phyloP scores from a whole-genome alignment of 495 filamentous ascomycete species.

The Cryomyces antarcticus region DNA sequence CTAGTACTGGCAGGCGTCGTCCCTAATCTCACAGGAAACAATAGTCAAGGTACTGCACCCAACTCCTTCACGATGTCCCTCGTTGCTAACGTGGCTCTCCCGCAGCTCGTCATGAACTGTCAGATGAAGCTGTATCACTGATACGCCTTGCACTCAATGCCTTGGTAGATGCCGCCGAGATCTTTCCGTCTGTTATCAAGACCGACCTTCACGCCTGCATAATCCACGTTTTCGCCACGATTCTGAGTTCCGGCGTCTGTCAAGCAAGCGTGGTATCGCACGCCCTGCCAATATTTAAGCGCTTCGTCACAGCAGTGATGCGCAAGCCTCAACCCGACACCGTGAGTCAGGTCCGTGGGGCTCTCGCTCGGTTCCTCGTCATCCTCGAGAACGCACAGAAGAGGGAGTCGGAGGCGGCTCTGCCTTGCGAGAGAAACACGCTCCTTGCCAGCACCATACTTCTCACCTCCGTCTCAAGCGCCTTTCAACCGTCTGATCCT shows the following conservation, averaged over 20 bases:
- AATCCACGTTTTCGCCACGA: constrained; percentile 85
- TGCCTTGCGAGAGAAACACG: constrained; percentile 83
- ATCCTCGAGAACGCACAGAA: constrained; percentile 70
- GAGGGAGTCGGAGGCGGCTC: constrained; percentile 55
- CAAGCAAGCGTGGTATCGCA: constrained; percentile 79
- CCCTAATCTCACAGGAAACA: constrained; percentile 65
- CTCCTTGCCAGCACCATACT: constrained; percentile 76
- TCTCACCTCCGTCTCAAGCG: constrained; percentile 55
- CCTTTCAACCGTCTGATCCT: constrained; percentile 50
- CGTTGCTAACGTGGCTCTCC: no score
- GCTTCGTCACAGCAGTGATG: constrained; percentile 38
- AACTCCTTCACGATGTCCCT: background rate
- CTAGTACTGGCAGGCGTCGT: constrained; percentile 71
- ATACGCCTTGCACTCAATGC: constrained; percentile 62
- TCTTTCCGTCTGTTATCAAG: constrained; percentile 91
- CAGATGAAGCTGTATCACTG: constrained; percentile 68
- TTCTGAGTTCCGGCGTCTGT: constrained; percentile 68
- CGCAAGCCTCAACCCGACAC: constrained; percentile 38
- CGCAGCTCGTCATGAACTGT: constrained; percentile 44
- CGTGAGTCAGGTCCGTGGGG: constrained; percentile 41
- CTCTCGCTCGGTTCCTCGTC: constrained; percentile 54
- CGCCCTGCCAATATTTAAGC: constrained; percentile 74
- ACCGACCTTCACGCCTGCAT: constrained; percentile 94
- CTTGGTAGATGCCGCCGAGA: constrained; percentile 78
- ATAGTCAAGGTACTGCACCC: constrained; percentile 16